Evolutionary conservation across 2,329 filamentous ascomycete genomes (phyloP), one percentile per base, ranked within the genome.

Genomic region (Metarhizium rileyi): DNA sequence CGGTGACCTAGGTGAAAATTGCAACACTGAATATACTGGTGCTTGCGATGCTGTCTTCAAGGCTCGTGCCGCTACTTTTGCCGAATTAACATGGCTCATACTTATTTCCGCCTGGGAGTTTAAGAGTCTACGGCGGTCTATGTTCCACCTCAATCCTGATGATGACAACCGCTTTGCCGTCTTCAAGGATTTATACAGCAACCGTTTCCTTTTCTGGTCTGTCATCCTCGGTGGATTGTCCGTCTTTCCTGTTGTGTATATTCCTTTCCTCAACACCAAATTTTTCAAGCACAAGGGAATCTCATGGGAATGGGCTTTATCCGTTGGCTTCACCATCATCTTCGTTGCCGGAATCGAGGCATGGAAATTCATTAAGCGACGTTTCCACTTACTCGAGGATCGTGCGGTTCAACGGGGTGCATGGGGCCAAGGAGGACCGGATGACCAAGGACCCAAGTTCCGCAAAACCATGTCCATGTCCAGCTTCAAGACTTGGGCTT

Each of bases 81-180:
- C 83, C 4, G 81, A 83, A 61, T 69, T 90, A 26, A 87, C 84
- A 1, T 89, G 83, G 81, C 73, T 83, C 48, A 84, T 87, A 33
- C 75, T 89, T 44, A 75, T 89, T 60, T 80, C 84, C 1, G 85
- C 86, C 2, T 90, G 85, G 85, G 84, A 89, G 68, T 85, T 87
- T 69, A 83, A 87, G 67, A 78, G 83, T 59, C 77, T 87, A 61
- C 79, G 82, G 5, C 80, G 83, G 14, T 86, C 81, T 42, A 76
- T 89, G 68, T 87, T 89, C 73, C 74, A 76, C 41, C 78, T 88
- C 60, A 72, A 81, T 58, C 74, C 77, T 1, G 70, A 75, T 25
- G 70, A 73, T 62, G 61, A 66, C 38, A 75, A 71, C 54, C 63
- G 61, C 36, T 76, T 80, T 62, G 72, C 77, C 26, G 62, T 83